Percentiles rank a stretch among this genome's conserved stretches.
These are phyloP conservation scores for Marsdenia floribunda DNA, from an alignment of 257 asterid genomes.

Conservation along the genomic window DNA sequence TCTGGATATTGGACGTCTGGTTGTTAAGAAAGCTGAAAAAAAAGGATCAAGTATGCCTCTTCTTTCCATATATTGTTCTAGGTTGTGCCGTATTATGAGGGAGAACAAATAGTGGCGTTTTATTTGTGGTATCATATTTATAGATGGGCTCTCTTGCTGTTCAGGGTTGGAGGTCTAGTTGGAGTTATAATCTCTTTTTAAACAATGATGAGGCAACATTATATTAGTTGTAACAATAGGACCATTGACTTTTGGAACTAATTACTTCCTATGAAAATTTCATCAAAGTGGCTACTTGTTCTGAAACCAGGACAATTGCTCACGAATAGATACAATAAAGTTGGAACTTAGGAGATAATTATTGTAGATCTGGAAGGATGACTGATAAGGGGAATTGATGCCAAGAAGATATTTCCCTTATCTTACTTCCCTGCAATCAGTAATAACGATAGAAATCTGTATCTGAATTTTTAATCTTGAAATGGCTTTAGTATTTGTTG, in stretches of 20 bases:
- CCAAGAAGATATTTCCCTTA: background rate
- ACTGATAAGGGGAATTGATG: background rate
- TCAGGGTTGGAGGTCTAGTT: background rate
- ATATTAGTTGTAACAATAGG: background rate
- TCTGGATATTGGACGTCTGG: background rate
- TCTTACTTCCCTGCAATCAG: background rate
- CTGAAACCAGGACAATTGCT: background rate
- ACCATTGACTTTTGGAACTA: background rate
- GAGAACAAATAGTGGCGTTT: background rate
- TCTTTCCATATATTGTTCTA: background rate
- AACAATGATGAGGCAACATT: background rate
- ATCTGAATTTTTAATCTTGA: background rate
- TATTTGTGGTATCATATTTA: background rate
- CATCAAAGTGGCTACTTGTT: background rate
- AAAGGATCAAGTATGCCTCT: background rate
- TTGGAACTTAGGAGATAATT: background rate
- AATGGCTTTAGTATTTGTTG: background rate
- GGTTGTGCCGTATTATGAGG: background rate
- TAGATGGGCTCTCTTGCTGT: background rate
- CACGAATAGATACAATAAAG: background rate
- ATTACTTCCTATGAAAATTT: background rate
- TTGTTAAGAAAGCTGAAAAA: background rate
- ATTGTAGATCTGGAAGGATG: background rate
- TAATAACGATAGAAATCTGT: background rate
- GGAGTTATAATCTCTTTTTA: background rate